Base-by-base conservation (phyloP, 352 stramenopile species). In the Globisporangium middletonii region DNA sequence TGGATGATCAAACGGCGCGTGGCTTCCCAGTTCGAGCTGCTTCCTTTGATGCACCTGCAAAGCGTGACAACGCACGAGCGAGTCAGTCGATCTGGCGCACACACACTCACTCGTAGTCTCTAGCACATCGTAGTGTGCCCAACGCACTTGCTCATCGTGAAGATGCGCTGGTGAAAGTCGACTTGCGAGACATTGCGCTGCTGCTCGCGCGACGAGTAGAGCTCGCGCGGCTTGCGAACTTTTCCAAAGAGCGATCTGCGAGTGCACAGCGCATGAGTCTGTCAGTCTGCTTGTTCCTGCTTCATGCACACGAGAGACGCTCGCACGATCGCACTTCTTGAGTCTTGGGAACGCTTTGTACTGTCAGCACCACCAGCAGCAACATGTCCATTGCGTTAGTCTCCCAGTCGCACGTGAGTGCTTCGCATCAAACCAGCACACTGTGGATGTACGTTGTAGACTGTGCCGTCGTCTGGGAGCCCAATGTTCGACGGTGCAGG, bases 291-390 rank as follows among this genome's bases (percentile, higher is more conserved):
- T 6, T 6, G 18, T 7, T 49, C 28, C 35, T 4, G 44, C 12
- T 11, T 19, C 26, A 50, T 26, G 12, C 11, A 30, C 9, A 49
- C 16, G n/a, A 41, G n/a, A 30, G 9, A 19, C 53, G 37, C 26
- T 11, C 28, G 18, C 9, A 12, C 27, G 4, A 15, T n/a, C 13
- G 52, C 67, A 91, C 83, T 86, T 89, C 71, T 93, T 93, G n/a
- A 93, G 66, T 23, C 72, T 67, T 35, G 83, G 83, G 54, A 93
- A 93, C 9, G 75, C 65, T 46, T 90, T 89, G 68, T 93, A 93
- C 83, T 93, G 67, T 28, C 51, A 8, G 5, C 11, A 35, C 4
- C n/a, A 23, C 16, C 9, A 44, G 11, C 4, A 26, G 33, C 18
- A 45, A 37, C 43, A 28, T 43, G 33, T 18, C 33, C 7, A 38